Evolutionary conservation across 2,329 filamentous ascomycete species (phyloP), one percentile per base, ranked within the genome.

Genomic region (Fusarium cicatricum): DNA sequence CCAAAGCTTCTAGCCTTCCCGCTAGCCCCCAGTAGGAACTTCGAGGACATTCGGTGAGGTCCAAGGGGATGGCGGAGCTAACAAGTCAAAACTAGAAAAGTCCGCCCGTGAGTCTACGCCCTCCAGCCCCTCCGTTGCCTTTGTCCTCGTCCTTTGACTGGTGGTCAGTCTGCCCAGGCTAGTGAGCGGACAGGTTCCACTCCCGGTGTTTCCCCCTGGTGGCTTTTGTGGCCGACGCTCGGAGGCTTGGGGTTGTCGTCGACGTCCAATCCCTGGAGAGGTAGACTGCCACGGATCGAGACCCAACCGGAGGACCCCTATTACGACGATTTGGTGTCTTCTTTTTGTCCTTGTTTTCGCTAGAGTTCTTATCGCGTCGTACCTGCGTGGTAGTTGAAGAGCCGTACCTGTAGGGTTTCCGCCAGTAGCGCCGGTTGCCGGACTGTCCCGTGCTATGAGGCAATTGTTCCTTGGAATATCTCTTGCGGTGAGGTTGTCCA

Each of bases 221-320:
- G 47, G 31, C 33, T 50, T 44, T 19, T 44, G 29, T 16, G 19
- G 37, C 45, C 43, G 43, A 42, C 43, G 39, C 52, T 58, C 47
- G 58, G 53, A 52, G 56, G 33, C 40, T 28, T 49, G 14, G 40
- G 29, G 49, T 33, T 50, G 45, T 60, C 32, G 29, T 43, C 5
- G 36, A 58, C 28, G 41, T 53, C 33, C 19, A 33, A 58, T 37
- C 33, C 34, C 36, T 55, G 50, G 26, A 37, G 44, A 45, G 21
- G 26, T 29, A 26, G 9, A 10, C 23, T 26, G 23, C 37, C 19
- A 44, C 32, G 31, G 29, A 47, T 56, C 60, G 42, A 48, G 58
- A 52, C 41, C 64, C 62, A 69, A 69, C 60, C 57, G 62, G 55
- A 66, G 52, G 54, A 56, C 58, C 55, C 58, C 55, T 65, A 66